phyloP scores from a whole-genome alignment of 768 basidiomycete genomes.

The Serendipita sp. region DNA sequence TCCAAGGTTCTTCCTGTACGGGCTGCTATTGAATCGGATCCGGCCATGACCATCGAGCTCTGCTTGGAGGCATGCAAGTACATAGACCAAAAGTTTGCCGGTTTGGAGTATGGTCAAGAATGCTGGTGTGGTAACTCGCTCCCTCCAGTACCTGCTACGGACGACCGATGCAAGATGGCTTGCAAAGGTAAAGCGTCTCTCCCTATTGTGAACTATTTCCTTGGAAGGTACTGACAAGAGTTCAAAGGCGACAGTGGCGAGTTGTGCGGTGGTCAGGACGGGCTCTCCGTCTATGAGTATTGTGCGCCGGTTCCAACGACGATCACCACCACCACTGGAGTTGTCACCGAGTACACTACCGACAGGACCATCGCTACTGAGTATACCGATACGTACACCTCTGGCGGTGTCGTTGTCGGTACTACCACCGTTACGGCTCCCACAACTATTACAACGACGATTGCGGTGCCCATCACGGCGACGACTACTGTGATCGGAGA shows the following conservation, averaged over 20 bases:
- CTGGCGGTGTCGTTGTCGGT: no score
- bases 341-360: no score
- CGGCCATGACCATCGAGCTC: neutral
- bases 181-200: conserved; percentile 4
- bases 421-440: neutral
- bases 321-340: no score
- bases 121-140: conserved; percentile 6
- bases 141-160: neutral
- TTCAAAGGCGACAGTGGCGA: neutral
- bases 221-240: neutral
- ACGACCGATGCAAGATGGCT: conserved; percentile 4
- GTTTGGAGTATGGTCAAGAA: neutral
- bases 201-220: neutral
- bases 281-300: neutral
- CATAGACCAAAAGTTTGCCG: neutral
- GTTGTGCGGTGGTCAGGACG: neutral
- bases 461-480: neutral
- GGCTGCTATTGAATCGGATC: neutral
- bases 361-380: no score
- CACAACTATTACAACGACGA: neutral
- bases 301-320: neutral
- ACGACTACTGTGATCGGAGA: neutral
- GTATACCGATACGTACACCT: no score
- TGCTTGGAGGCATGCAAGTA: neutral
- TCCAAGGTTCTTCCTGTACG: neutral